Conservation (phyloP, 352 stramenopile species). For the Phytophthora sp. region DNA sequence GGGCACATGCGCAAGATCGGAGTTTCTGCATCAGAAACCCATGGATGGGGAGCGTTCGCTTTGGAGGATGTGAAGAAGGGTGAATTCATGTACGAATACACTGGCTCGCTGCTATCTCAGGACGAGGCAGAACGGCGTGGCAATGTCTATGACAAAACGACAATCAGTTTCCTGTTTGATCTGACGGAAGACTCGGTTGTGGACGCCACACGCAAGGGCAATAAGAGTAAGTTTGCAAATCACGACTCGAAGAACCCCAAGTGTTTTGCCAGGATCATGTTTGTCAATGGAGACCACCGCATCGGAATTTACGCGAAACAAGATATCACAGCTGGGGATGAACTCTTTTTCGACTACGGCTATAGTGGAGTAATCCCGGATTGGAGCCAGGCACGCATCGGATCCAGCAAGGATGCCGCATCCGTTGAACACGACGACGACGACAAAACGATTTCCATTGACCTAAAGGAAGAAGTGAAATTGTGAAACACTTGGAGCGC, state of each 20-base stretch:
- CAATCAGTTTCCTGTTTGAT: constrained; percentile 95
- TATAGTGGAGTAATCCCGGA: constrained; percentile 84
- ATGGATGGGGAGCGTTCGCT: constrained; percentile 81
- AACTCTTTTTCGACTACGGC: constrained; percentile 88
- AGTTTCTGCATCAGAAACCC: constrained; percentile 63
- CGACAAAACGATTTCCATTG: constrained; percentile 3
- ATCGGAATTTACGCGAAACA: constrained; percentile 94
- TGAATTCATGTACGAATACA: constrained; percentile 89
- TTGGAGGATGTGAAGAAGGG: constrained; percentile 56
- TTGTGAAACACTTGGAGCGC: background rate
- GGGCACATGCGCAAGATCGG: constrained; percentile 58
- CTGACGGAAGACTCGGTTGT: constrained; percentile 93
- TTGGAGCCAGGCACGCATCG: constrained; percentile 76
- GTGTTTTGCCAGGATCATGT: constrained; percentile 87
- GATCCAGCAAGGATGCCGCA: constrained; percentile 31
- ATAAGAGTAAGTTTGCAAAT: constrained; percentile 96
- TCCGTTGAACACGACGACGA: constrained; percentile 24
- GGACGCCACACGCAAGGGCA: constrained; percentile 94
- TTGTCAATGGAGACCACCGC: constrained; percentile 92
- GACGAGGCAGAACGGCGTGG: constrained; percentile 87
- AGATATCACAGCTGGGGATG: constrained; percentile 86
- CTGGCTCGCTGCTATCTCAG: constrained; percentile 92
- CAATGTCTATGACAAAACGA: constrained; percentile 90
- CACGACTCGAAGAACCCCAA: constrained; percentile 84
- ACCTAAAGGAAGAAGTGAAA: constrained; percentile 25